Evolutionary conservation across 768 basidiomycete species (phyloP).

Genomic region (Suillus subaureus): DNA sequence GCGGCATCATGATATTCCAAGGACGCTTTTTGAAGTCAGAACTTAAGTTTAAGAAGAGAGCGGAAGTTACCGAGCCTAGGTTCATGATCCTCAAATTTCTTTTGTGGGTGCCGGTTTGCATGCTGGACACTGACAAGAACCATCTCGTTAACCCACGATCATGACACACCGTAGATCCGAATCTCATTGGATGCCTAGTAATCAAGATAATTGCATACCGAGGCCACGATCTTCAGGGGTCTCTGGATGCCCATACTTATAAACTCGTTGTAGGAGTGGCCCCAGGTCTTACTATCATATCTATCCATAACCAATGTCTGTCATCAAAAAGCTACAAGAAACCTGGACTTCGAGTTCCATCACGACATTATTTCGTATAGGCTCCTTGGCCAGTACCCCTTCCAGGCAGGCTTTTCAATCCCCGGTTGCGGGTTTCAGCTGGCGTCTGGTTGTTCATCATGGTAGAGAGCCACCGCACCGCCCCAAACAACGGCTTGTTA

Average conservation of each 20-base stretch:
- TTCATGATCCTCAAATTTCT: too few species aligned
- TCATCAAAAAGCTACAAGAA: not conserved
- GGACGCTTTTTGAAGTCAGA: too few species aligned
- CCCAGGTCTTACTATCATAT: not conserved
- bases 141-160: too few species aligned
- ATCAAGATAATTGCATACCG: not conserved
- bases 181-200: too few species aligned
- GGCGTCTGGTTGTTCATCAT: not conserved
- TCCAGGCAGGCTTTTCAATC: not conserved
- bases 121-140: too few species aligned
- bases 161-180: not conserved
- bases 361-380: not conserved
- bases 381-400: not conserved
- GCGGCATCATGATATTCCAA: too few species aligned
- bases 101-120: too few species aligned
- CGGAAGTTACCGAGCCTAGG: too few species aligned
- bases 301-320: not conserved
- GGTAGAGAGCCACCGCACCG: too few species aligned
- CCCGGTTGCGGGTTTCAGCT: not conserved
- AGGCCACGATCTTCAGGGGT: slow-evolving; percentile 3
- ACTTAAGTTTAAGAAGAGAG: too few species aligned
- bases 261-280: not conserved
- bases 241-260: not conserved
- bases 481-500: too few species aligned
- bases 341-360: slow-evolving; percentile 1